Base-by-base conservation (phyloP, 345 rosid species). In the Brassica rapa region DNA sequence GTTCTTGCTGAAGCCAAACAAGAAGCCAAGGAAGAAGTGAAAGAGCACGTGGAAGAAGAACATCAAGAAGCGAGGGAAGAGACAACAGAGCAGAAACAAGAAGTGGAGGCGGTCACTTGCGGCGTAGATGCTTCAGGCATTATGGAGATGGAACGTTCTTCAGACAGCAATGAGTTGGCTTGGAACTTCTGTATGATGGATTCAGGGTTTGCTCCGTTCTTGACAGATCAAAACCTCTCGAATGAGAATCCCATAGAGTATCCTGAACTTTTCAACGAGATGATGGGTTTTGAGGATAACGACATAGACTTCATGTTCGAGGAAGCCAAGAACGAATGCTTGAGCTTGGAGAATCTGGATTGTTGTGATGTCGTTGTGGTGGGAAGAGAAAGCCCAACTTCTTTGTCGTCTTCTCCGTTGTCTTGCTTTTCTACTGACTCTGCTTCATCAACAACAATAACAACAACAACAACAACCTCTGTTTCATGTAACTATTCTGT, bases 171-270 rank as follows among this genome's bases (percentile, higher is more conserved):
- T 3, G 89, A 87, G 61, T 77, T 86, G 8, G 81, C 70, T 0
- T 93, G 98, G 98, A 84, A 80, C 74, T 89, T 89, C 83, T 85
- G 79, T 51, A 78, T 87, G 86, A 71, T 87, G 86, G 96, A 93
- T 16, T 63, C 82, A 3, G 93, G 85, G 16, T 49, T 83, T 29
- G 79, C 71, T 56, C 83, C 86, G 2, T 71, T 85, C 66, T 72
- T 85, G 2, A 79, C 0, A 62, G 90, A 53, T 78, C 73, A 75
- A 1, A 76, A 71, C 1, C 51, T 75, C 7, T 81, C 87, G 2
- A 77, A 84, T 2, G 88, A 77, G 60, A 82, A 81, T 12, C 72
- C 68, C 1, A 75, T 77, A 16, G 91, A 83, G 76, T 77, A 91
- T 53, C 90, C 93, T 4, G 89, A 89, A 83, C 73, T 89, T 75